These are phyloP conservation scores for Penicillium argentinense DNA, from an alignment of 495 filamentous ascomycete species.

Conservation along the genomic window DNA sequence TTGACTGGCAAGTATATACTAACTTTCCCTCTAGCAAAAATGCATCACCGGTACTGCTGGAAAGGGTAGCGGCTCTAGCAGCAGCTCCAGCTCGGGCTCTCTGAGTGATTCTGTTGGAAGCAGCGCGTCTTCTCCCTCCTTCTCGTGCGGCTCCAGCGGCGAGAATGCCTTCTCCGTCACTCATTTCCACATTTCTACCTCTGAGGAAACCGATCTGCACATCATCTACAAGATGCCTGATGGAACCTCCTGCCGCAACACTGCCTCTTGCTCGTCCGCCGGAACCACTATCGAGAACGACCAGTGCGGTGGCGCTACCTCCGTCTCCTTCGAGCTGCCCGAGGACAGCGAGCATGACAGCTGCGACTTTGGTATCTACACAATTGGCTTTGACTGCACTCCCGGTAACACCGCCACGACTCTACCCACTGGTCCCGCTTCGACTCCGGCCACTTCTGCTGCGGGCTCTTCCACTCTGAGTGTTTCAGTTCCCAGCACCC, in stretches of 20 bases:
- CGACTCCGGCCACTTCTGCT: conserved; percentile 5
- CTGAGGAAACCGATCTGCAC: conserved; percentile 73
- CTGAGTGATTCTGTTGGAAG: conserved; percentile 1
- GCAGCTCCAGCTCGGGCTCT: conserved; percentile 17
- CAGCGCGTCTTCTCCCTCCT: conserved; percentile 49
- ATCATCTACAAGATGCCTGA: conserved; percentile 84
- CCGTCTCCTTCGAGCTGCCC: conserved; percentile 74
- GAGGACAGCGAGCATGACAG: conserved; percentile 45
- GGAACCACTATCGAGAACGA: conserved; percentile 72
- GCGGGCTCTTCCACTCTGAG: not conserved
- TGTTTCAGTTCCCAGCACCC: not conserved
- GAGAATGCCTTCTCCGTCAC: conserved; percentile 71
- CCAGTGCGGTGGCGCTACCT: conserved; percentile 88
- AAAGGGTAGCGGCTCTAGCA: conserved; percentile 23
- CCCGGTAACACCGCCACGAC: conserved; percentile 39
- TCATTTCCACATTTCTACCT: conserved; percentile 67
- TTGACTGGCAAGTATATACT: not conserved
- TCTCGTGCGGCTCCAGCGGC: conserved; percentile 49
- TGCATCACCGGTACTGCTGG: conserved; percentile 23
- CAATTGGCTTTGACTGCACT: conserved; percentile 78
- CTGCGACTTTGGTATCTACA: conserved; percentile 74
- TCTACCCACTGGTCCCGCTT: conserved; percentile 11
- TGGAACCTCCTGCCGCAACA: conserved; percentile 74
- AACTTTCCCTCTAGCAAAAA: conserved; percentile 19
- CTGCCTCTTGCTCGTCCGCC: conserved; percentile 57